These are phyloP conservation scores for Neurospora sp. DNA, from an alignment of 495 filamentous ascomycete species.

Conservation along the genomic window DNA sequence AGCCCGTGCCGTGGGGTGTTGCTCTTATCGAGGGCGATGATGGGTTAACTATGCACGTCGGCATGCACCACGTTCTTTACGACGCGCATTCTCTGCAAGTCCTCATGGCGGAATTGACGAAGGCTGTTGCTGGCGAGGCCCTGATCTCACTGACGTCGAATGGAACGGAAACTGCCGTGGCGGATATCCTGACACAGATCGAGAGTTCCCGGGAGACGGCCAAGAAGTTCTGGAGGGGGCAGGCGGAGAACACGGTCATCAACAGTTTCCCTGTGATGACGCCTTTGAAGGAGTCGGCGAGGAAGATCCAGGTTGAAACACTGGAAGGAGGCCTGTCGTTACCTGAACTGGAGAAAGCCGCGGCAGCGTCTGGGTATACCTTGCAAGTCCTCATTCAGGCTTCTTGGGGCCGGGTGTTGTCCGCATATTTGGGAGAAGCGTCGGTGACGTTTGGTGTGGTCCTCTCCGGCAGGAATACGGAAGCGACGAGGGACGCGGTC, in stretches of 20 bases:
- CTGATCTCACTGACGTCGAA: background rate
- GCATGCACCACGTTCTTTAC: slow-evolving; percentile 64
- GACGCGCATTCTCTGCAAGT: slow-evolving; percentile 59
- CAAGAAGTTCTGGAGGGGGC: slow-evolving; percentile 50
- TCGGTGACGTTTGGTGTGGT: slow-evolving; percentile 62
- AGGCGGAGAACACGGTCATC: slow-evolving; percentile 39
- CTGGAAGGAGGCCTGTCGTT: slow-evolving; percentile 27
- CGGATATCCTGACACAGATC: slow-evolving; percentile 40
- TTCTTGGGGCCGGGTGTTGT: slow-evolving; percentile 62
- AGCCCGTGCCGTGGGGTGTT: slow-evolving; percentile 22
- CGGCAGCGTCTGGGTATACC: slow-evolving; percentile 46
- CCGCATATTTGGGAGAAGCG: slow-evolving; percentile 59
- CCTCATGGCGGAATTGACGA: slow-evolving; percentile 47
- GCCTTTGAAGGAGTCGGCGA: slow-evolving; percentile 39
- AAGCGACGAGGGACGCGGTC: slow-evolving; percentile 39
- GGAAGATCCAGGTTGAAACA: slow-evolving; percentile 28
- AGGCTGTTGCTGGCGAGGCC: background rate
- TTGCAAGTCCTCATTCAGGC: slow-evolving; percentile 61
- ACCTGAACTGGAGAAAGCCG: slow-evolving; percentile 39
- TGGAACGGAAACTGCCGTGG: slow-evolving; percentile 33
- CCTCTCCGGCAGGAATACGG: slow-evolving; percentile 55
- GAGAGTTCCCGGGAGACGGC: slow-evolving; percentile 21
- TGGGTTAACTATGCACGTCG: slow-evolving; percentile 33
- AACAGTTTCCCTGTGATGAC: slow-evolving; percentile 61
- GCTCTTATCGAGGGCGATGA: slow-evolving; percentile 8